phyloP scores from a whole-genome alignment of 1,284 basidiomycete species.

The Ceratobasidium sp. region DNA sequence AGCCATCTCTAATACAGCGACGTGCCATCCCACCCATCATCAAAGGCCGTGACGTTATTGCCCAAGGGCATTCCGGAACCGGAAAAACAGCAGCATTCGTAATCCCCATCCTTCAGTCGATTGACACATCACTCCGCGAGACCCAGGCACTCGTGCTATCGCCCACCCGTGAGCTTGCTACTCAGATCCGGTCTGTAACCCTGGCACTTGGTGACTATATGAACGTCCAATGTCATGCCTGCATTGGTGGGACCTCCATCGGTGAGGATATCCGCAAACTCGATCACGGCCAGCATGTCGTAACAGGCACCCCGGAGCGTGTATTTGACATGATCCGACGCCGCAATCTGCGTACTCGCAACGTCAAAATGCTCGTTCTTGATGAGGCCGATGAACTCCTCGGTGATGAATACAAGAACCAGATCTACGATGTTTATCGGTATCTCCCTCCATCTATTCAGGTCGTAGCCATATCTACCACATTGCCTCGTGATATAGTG shows the following conservation, averaged over 20 bases:
- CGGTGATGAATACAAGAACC: conserved; percentile 99
- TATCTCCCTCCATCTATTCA: conserved; percentile 98
- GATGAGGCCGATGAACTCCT: conserved; percentile 98
- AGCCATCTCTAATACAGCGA: conserved; percentile 98
- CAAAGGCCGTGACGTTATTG: conserved; percentile 94
- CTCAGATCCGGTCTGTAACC: conserved; percentile 98
- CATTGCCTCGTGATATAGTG: conserved; percentile 94
- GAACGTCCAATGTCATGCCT: conserved; percentile 99
- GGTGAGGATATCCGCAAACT: conserved; percentile 99
- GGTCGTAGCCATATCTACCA: conserved; percentile 94
- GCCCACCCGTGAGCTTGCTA: conserved; percentile 92
- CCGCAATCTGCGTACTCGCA: conserved; percentile 89
- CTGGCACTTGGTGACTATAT: conserved; percentile 98
- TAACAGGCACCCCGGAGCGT: conserved; percentile 95
- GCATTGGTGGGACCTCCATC: conserved; percentile 96
- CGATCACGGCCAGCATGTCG: conserved; percentile 97
- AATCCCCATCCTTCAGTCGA: conserved; percentile 91
- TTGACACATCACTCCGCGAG: conserved; percentile 93
- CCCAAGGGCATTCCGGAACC: conserved; percentile 98
- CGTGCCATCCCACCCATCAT: conserved; percentile 95
- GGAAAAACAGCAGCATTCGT: conserved; percentile 99
- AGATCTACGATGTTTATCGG: conserved; percentile 99
- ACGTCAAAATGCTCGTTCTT: conserved; percentile 99
- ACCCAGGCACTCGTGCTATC: conserved; percentile 96
- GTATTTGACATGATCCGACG: conserved; percentile 99